A percentile compares a stretch with the other conserved stretches of the same genome.
Conservation (phyloP, 139 green algal species). For the Chlamydomonas incerta region DNA sequence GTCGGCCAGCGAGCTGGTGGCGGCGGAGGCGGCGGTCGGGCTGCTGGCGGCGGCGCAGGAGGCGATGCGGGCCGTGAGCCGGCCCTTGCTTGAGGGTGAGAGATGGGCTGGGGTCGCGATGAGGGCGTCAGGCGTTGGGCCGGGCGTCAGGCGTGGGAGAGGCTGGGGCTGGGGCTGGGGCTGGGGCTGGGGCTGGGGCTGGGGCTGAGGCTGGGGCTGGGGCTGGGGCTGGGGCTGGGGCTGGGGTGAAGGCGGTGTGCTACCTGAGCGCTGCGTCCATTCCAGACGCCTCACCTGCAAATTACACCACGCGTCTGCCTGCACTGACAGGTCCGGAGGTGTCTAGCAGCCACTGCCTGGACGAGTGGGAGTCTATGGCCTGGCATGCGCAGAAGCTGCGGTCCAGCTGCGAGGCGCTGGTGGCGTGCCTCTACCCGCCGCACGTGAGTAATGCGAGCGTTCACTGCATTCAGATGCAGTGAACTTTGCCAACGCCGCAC, state of each 20-base stretch:
- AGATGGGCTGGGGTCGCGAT: neutral
- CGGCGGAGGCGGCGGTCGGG: neutral
- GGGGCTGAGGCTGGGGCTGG: neutral
- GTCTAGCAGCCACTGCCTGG: neutral
- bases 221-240: neutral
- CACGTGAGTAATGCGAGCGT: too few relatives aligned
- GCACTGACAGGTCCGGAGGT: neutral
- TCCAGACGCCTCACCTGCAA: too few relatives aligned
- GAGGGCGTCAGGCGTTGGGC: too few relatives aligned
- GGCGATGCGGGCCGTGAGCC: slow-evolving; percentile 8
- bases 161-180: neutral
- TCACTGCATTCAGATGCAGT: too few relatives aligned
- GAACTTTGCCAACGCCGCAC: too few relatives aligned
- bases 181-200: neutral
- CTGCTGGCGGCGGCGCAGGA: slow-evolving; percentile 28
- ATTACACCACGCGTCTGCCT: too few relatives aligned
- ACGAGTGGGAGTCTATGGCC: slow-evolving; percentile 33
- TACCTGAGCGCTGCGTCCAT: too few relatives aligned
- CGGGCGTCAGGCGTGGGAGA: neutral
- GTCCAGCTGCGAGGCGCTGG: neutral
- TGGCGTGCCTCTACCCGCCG: slow-evolving; percentile 33
- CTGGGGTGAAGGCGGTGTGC: neutral
- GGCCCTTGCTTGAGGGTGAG: slow-evolving; percentile 35
- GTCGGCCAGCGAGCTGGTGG: neutral
- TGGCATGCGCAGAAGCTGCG: slow-evolving; percentile 26